Evolutionary conservation across 2,329 filamentous ascomycete species (phyloP), one percentile per base, ranked within the genome.

Genomic region (Arthrobotrys musiformis): DNA sequence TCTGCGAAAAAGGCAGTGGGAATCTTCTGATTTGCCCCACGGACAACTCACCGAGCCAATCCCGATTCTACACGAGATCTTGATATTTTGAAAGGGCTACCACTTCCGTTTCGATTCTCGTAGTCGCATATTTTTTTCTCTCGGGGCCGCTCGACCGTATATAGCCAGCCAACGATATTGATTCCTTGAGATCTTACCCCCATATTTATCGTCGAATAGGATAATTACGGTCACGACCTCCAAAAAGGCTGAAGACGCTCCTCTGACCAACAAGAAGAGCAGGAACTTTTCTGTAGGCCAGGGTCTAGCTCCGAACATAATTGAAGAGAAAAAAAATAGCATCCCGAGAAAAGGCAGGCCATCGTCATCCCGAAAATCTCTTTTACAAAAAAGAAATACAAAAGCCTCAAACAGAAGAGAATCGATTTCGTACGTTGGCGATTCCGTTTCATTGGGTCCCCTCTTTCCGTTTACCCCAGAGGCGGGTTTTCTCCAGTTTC

Each of bases 181-280:
- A 48, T 60, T 62, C 19, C 19, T 58, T 66, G 68, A 72, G 68
- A 64, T 63, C 37, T n/a, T 58, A 58, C 58, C 68, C 54, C 30
- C 70, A 69, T 69, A 69, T 56, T 61, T 67, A 54, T 58, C 60
- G 42, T 77, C 73, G 66, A 77, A 77, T 77, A 77, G 73, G 73
- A 77, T 77, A 77, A 77, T 77, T 77, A 61, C 73, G 50, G 73
- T 70, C 50, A 70, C 50, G 28, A 60, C 66, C 48, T 52, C 48
- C 50, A 70, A 64, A 44, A 73, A 50, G 64, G 50, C 58, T 70
- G 72, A 70, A 64, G 30, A 58, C n/a, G n/a, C 72, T 5, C 44
- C 63, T 44, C 72, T 69, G 37, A 42, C 66, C 66, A 70, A 77
- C 73, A 62, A 77, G 73, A 70, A 52, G 50, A 56, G 66, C 73